phyloP scores from a whole-genome alignment of 768 basidiomycete species.

The Serpula lacrymans region DNA sequence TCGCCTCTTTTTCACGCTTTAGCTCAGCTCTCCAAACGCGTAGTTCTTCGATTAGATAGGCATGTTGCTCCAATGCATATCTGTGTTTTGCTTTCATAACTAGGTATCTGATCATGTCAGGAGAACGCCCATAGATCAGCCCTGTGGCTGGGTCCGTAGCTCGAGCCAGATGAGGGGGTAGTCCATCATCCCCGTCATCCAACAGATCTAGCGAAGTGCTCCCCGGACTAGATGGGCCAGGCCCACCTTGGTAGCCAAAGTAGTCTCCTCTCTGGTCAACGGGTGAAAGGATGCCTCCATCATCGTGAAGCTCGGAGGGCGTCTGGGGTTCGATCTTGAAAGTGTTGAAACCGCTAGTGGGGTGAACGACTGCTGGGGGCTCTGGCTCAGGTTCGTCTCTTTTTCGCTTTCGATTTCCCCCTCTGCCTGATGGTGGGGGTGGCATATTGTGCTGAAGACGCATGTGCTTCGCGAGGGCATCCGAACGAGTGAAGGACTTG shows the following conservation, averaged over 20 bases:
- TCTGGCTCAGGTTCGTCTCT: not conserved
- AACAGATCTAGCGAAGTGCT: slow-evolving; percentile 22
- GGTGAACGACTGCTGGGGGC: slow-evolving; percentile 6
- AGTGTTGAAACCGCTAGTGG: slow-evolving; percentile 44
- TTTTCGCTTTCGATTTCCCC: slow-evolving; percentile 70
- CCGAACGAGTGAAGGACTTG: slow-evolving; percentile 92
- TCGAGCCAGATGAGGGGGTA: slow-evolving; percentile 53
- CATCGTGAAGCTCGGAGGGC: slow-evolving; percentile 33
- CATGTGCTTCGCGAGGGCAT: slow-evolving; percentile 91
- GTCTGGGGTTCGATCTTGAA: slow-evolving; percentile 62
- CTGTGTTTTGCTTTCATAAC: slow-evolving; percentile 66
- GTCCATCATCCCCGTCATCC: slow-evolving; percentile 40
- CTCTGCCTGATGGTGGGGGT: slow-evolving; percentile 70
- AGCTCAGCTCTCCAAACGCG: slow-evolving; percentile 48
- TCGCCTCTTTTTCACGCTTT: slow-evolving; percentile 50
- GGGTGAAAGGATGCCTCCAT: slow-evolving; percentile 32
- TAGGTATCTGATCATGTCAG: slow-evolving; percentile 69
- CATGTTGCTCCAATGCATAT: slow-evolving; percentile 67
- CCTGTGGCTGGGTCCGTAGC: slow-evolving; percentile 56
- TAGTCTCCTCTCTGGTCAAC: slow-evolving; percentile 4
- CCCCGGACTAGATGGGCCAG: slow-evolving; percentile 12
- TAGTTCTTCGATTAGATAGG: slow-evolving; percentile 62
- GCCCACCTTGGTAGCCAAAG: slow-evolving; percentile 10
- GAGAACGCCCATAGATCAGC: slow-evolving; percentile 66
- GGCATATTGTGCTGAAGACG: slow-evolving; percentile 81